Evolutionary conservation across 1,284 basidiomycete genomes (phyloP), one percentile per base, ranked within the genome.

Genomic region (Puccinia horiana): DNA sequence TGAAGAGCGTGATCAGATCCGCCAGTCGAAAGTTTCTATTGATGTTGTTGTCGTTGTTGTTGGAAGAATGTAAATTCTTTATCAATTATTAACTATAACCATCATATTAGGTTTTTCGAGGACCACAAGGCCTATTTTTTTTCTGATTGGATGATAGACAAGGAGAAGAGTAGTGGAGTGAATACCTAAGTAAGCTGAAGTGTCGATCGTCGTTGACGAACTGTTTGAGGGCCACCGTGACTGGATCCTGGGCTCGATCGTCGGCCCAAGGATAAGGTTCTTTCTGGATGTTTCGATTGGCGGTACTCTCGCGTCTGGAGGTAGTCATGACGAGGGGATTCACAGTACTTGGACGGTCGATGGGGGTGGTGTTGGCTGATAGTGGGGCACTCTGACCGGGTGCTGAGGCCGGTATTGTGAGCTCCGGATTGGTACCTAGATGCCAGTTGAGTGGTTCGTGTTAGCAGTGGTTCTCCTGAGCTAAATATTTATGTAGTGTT

Each of bases 1-100:
- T 99, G 92, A 97, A 96, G 84, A 99, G 94, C n/a, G 96, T 99
- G 86, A 99, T 95, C 67, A 97, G 91, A 88, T 99, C 96, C 85
- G 96, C 96, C 49, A 99, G 91, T 82, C 96, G 94, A 87, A 99
- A 99, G 88, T 98, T 99, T 85, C 96, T 97, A 85, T 49, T 76
- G n/a, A 12, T 70, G 47, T 49, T 11, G 1, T 3, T 47, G 0
- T 29, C n/a, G 0, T 1, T 37, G 9, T 65, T 83, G 47, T 70
- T 47, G 26, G n/a, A 32, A 56, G 44, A n/a, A 69, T 61, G 18
- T n/a, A 74, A 29, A 74, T 74, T 47, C 69, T 70, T 70, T 9
- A 70, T 70, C 69, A 70, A 49, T 40, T 40, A 65, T 65, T 65
- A 65, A 18, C 8, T 47, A 40, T 47, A 47, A 70, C 54, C 73